Percentiles rank a stretch among this genome's conserved stretches.
These are phyloP conservation scores for Ambrosia trifida DNA, from an alignment of 129 eudicot genomes.

Conservation along the genomic window DNA sequence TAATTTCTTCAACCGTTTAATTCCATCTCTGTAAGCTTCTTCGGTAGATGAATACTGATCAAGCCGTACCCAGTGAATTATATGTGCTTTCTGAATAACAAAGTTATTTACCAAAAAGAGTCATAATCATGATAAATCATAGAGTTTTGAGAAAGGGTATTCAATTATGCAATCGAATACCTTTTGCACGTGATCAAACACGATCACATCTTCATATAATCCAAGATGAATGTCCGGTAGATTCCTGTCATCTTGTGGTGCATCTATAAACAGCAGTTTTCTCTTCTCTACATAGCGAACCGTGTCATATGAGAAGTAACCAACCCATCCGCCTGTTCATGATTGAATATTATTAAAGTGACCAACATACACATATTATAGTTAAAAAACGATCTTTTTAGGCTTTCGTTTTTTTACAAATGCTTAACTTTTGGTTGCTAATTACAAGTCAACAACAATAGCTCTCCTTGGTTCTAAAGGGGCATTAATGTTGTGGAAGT, in stretches of 20 bases:
- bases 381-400: not conserved
- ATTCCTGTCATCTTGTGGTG: slow-evolving; percentile 78
- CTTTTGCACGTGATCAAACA: slow-evolving; percentile 95
- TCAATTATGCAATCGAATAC: slow-evolving; percentile 39
- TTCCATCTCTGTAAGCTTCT: slow-evolving; percentile 76
- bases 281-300: slow-evolving; percentile 77
- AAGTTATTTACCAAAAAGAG: slow-evolving; percentile 5
- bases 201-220: slow-evolving; percentile 80
- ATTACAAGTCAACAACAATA: not conserved
- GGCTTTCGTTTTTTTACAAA: not conserved
- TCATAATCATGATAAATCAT: not conserved
- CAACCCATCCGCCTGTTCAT: slow-evolving; percentile 94
- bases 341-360: slow-evolving; percentile 11
- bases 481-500: not conserved
- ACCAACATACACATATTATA: not conserved
- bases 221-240: slow-evolving; percentile 88
- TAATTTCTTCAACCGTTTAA: slow-evolving; percentile 55
- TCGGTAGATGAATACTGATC: slow-evolving; percentile 62
- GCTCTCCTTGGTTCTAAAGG: slow-evolving; percentile 5
- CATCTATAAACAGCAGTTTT: slow-evolving; percentile 64
- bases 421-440: not conserved
- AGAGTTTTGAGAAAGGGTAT: not conserved
- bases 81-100: slow-evolving; percentile 64
- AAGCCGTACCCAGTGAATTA: slow-evolving; percentile 89
- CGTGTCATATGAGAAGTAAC: slow-evolving; percentile 92